Conservation (phyloP, 108 stramenopile genomes). For the Pseudonitzschia pungens region DNA sequence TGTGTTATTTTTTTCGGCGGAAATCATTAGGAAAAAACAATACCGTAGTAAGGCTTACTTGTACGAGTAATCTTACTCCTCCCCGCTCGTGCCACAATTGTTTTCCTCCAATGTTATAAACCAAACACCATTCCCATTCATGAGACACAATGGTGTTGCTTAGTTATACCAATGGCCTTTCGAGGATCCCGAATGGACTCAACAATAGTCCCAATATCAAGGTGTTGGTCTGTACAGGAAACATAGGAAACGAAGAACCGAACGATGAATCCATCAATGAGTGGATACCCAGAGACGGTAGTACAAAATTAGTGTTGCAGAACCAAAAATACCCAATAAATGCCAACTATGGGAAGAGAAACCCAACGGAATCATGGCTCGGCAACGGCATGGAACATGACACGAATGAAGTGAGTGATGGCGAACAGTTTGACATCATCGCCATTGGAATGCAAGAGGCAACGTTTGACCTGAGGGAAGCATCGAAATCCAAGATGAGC, state of each 20-base stretch:
- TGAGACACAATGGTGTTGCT: too few relatives aligned
- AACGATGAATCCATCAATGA: conserved; percentile 44
- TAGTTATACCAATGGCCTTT: too few relatives aligned
- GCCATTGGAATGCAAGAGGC: conserved; percentile 72
- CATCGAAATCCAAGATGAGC: conserved; percentile 5
- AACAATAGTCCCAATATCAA: conserved; percentile 13
- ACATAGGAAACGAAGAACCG: conserved; percentile 47
- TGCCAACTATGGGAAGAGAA: neutral
- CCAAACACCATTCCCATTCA: too few relatives aligned
- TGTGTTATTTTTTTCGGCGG: too few relatives aligned
- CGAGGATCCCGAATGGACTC: too few relatives aligned
- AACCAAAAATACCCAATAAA: conserved; percentile 24
- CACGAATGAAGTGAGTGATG: neutral
- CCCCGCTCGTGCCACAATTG: too few relatives aligned
- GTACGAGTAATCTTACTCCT: too few relatives aligned
- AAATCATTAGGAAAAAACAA: too few relatives aligned
- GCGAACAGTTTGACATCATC: conserved; percentile 49
- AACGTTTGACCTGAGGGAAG: conserved; percentile 33
- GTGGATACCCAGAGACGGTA: conserved; percentile 56
- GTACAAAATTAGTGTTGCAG: conserved; percentile 20
- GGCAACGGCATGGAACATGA: neutral
- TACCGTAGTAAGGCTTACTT: too few relatives aligned
- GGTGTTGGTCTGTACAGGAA: conserved; percentile 40
- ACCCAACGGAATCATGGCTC: neutral
- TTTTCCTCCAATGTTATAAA: too few relatives aligned